A percentile compares a stretch with the other conserved stretches of the same genome.
These are phyloP conservation scores for Batkoa obscura DNA, from an alignment of 371 early-diverging fungal genomes.

Conservation along the genomic window DNA sequence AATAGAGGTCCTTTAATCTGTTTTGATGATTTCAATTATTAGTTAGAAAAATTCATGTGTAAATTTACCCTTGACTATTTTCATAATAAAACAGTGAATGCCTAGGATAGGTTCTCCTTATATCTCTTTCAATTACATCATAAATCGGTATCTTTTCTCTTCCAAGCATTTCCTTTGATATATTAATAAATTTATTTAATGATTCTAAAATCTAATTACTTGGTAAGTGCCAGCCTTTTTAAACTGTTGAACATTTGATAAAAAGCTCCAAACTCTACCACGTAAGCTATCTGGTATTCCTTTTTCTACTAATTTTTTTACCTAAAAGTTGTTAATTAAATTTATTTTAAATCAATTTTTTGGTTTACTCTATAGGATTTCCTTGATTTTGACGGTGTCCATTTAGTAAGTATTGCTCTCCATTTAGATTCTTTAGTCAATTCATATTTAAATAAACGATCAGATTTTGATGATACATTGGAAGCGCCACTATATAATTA, in stretches of 20 bases:
- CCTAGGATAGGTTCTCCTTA: constrained; percentile 76
- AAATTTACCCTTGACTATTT: constrained; percentile 32
- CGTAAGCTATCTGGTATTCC: constrained; percentile 61
- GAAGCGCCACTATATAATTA: constrained; percentile 1
- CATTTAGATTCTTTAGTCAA: constrained; percentile 5
- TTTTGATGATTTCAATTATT: too few relatives aligned
- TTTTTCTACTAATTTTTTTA: constrained; percentile 42
- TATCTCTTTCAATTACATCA: constrained; percentile 78
- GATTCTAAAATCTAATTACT: too few relatives aligned
- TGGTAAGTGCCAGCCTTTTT: too few relatives aligned
- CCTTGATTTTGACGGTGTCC: neutral
- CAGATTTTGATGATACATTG: too few relatives aligned
- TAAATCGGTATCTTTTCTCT: constrained; percentile 26
- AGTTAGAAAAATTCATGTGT: neutral
- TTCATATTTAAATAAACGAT: neutral
- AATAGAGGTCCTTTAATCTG: constrained; percentile 17
- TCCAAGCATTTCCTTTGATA: constrained; percentile 11
- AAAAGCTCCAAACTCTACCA: constrained; percentile 46
- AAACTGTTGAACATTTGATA: constrained; percentile 19
- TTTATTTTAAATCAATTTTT: too few relatives aligned
- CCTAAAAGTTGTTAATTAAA: constrained; percentile 16
- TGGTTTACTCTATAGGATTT: constrained; percentile 1
- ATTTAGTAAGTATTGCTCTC: neutral
- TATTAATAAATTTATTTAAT: neutral
- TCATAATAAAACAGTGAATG: constrained; percentile 46